Evolutionary conservation across 768 basidiomycete species (phyloP), one percentile per base, ranked within the genome.

Genomic region (Russula sp.): DNA sequence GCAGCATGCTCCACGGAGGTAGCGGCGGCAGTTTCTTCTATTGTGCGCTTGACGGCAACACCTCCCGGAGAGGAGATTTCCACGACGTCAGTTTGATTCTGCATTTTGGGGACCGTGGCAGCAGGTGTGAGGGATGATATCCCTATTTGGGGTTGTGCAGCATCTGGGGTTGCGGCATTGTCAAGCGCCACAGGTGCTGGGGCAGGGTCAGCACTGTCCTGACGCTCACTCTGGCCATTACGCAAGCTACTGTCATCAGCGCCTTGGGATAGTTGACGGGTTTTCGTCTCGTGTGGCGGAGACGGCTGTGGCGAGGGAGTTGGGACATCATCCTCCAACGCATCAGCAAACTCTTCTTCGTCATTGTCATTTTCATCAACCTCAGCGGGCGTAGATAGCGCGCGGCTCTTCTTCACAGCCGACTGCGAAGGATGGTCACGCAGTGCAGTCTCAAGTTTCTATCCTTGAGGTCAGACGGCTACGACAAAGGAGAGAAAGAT

Each of bases 181-280:
- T 67, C 56, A 40, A 50, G 59, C 4, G 49, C 57, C 9, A 16
- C 26, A 53, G n/a, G 34, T 22, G n/a, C 48, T 42, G 51, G n/a
- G 51, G 34, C 20, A 50, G 56, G 7, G 50, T 46, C 65, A 57
- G 26, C 59, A 24, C 55, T 46, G 22, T 56, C 60, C 13, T 64
- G 63, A 11, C 62, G 56, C 4, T 65, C 26, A 28, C 72, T 69
- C 64, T 80, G 79, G 72, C 75, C 74, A 62, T 82, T 84, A 72
- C 81, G 79, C 89, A 88, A 89, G 71, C 78, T 84, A 67, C 90
- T 82, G 71, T 90, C 89, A 73, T 89, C 88, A 36, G 90, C 88
- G 30, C 87, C 86, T 71, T 85, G 85, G 66, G 87, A 89, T 69
- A 90, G 89, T 76, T 90, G 89, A 57, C 87, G 82, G 63, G 83